Evolutionary conservation across 2,329 filamentous ascomycete genomes (phyloP), one percentile per base, ranked within the genome.

Genomic region (Aspergillus piperis): DNA sequence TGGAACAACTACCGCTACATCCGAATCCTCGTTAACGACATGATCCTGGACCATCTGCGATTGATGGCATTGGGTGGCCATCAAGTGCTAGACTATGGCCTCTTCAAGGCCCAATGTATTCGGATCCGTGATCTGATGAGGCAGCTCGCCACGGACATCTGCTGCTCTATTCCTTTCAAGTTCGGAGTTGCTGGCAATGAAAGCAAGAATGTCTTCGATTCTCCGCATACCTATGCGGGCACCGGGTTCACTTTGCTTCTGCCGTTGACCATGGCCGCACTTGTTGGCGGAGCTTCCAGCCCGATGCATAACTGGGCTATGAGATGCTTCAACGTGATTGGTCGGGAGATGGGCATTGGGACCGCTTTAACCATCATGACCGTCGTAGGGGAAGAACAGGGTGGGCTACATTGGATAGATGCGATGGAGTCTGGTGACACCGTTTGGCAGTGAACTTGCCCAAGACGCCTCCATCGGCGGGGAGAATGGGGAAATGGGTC

Each of bases 1-100:
- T 55, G 53, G 53, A 55, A 55, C 39, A 55, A 55, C 25, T 55
- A 55, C 17, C 53, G 53, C n/a, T 55, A 47, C 8, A 36, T 23
- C 5, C 39, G 53, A 5, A 55, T 55, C 7, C 53, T 55, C 13
- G 53, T 47, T 41, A 55, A 55, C 10, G 21, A 6, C 5, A 6
- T 55, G 15, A 55, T 55, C 2, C 39, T 55, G n/a, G 15, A 17
- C 8, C 52, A 55, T 11, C 30, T 36, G 17, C 38, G 3, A 27
- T n/a, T 21, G 4, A 15, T 36, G 39, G 21, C 25, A 8, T 32
- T 11, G 10, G 8, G 25, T 10, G 11, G 8, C 8, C 25, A 47
- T 15, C 17, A 8, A 15, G 25, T 25, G 5, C 11, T 39, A 19
- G 39, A 42, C 13, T 3, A 42, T 15, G 19, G 17, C 11, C 19